Base-by-base conservation (phyloP, 208 protist species). In the Zelonia costaricensis region DNA sequence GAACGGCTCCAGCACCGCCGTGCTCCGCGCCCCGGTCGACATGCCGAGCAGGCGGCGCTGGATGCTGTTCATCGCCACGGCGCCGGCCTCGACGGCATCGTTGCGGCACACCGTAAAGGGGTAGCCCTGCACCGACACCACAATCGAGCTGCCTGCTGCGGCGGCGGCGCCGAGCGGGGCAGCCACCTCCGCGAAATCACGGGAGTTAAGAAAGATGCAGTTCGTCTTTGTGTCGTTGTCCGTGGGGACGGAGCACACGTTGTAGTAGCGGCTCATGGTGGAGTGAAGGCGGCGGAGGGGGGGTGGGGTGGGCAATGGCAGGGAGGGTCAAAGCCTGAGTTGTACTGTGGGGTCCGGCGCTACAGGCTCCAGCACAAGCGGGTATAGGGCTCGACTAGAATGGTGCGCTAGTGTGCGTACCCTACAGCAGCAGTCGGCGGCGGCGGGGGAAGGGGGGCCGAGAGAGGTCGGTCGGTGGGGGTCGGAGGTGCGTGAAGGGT, bases 41-140 rank as follows among this genome's bases (percentile, higher is more conserved):
- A 94, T 43, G 20, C 73, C 72, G 15, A 89, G 62, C 27, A 87
- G 40, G 18, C 83, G 82, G 12, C 88, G 84, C 63, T 94, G 84
- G 46, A 95, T 90, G 55, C 74, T 81, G 62, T 92, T 95, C 66
- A 92, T 82, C 39, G 70, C 84, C 28, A 92, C 62, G 13, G 58
- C 55, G 10, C 85, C 88, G 4, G 30, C 54, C 48, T 55, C 52
- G 15, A 95, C 74, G 22, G 48, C 57, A 6, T 61, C 39, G 69
- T 78, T 55, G 2, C 58, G 39, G 10, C 54, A 38, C 13, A 82
- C 66, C 6, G 61, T 82, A 39, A 92, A 92, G 12, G 78, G 85
- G 45, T 75, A 89, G n/a, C 68, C 78, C n/a, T 78, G 62, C 28
- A 92, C 72, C 23, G 84, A 59, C 33, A 88, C 81, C 44, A 78